Evolutionary conservation across 495 filamentous ascomycete species (phyloP).

Genomic region (Schizothecium vesticola): DNA sequence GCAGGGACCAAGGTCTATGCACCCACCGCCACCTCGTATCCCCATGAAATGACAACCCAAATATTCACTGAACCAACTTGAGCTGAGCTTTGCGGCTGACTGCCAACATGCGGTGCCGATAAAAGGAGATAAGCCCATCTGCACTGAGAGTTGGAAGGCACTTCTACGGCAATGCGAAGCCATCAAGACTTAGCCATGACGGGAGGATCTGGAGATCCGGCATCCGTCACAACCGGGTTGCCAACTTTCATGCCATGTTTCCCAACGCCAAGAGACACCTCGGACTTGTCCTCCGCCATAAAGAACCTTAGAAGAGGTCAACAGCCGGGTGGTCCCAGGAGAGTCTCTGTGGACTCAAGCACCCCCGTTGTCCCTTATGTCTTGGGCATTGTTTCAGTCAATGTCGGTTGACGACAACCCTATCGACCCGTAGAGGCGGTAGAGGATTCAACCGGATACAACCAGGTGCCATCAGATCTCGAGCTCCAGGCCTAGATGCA

Average conservation of each 20-base stretch:
- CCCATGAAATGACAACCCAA: neutral
- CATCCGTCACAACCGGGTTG: neutral
- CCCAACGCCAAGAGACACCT: neutral
- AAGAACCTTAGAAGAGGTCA: neutral
- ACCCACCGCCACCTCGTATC: neutral
- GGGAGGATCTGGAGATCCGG: neutral
- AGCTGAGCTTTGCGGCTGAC: neutral
- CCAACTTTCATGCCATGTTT: neutral
- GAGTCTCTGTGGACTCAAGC: neutral
- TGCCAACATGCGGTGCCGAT: neutral
- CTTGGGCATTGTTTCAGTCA: neutral
- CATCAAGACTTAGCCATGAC: neutral
- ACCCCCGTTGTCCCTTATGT: neutral
- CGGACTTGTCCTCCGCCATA: neutral
- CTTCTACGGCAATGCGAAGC: neutral
- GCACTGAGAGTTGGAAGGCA: too few relatives aligned
- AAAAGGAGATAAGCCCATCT: neutral
- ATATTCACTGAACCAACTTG: neutral
- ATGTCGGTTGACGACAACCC: neutral
- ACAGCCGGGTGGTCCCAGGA: neutral
- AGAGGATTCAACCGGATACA: neutral
- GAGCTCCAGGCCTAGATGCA: neutral
- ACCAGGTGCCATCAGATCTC: neutral
- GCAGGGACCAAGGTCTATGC: neutral
- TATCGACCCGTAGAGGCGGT: neutral